These are phyloP conservation scores for Ogataea glucozyma DNA, from an alignment of 805 yeast species.

Conservation along the genomic window DNA sequence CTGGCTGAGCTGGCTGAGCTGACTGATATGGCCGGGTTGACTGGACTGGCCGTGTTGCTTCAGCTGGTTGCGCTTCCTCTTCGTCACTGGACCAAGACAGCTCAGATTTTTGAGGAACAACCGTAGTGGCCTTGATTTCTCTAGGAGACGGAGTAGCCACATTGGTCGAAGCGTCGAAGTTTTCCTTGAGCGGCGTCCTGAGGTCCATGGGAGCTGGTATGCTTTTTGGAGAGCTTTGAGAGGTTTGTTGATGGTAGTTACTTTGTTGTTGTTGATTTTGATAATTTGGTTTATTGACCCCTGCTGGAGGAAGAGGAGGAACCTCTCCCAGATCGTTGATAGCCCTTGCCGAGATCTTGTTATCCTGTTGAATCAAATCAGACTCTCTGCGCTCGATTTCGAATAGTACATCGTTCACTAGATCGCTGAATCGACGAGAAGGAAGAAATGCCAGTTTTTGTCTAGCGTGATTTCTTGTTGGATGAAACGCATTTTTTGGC, in stretches of 20 bases:
- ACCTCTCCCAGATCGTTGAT: constrained; percentile 11
- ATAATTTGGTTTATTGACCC: no score
- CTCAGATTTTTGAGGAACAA: constrained; percentile 82
- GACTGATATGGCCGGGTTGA: no score
- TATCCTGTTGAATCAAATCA: constrained; percentile 16
- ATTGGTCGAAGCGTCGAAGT: constrained; percentile 9
- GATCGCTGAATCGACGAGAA: constrained; percentile 77
- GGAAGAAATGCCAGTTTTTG: constrained; percentile 86
- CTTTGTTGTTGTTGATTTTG: no score
- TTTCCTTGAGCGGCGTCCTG: constrained; percentile 22
- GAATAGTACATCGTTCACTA: constrained; percentile 83
- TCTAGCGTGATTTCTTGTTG: constrained; percentile 93
- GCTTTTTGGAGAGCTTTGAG: no score
- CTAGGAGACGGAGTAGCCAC: constrained; percentile 34
- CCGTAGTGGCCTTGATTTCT: constrained; percentile 57
- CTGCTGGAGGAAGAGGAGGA: background rate
- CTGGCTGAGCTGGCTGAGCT: constrained; percentile 12
- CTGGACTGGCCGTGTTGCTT: no score
- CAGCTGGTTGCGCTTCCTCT: constrained; percentile 52
- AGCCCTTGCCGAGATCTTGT: constrained; percentile 16
- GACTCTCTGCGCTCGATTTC: constrained; percentile 68
- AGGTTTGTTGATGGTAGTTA: no score
- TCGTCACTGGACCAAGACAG: constrained; percentile 89
- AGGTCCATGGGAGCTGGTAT: no score
- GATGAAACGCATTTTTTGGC: constrained; percentile 77